Base-by-base conservation (phyloP, 2,329 filamentous ascomycete genomes). In the Phaeosphaeriaceae sp. region DNA sequence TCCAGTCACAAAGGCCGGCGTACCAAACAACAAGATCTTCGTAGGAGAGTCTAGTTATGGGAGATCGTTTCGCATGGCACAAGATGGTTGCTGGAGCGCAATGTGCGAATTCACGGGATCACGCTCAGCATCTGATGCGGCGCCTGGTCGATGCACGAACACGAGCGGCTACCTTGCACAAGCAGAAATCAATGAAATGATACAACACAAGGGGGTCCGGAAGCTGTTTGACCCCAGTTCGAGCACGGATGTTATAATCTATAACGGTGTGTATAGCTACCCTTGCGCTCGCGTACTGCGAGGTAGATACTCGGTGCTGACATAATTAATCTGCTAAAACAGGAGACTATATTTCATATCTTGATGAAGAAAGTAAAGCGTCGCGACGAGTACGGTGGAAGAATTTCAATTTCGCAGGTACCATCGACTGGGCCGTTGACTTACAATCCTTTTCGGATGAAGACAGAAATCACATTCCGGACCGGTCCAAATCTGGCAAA, bases 141-240 rank as follows among this genome's bases (percentile, higher is more conserved):
- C 37, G 3, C 48, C 53, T 1, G 77, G 75, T 0, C 16, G 16
- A 4, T 79, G 76, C 55, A 79, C 76, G 1, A 52, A 47, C 4
- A 76, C 70, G 0, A 58, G 53, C 0, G 77, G 76, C 5, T 77
- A 77, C 46, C 63, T 78, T 5, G 52, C 74, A 2, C 50, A 76
- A 35, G 70, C 71, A 4, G 76, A 79, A 63, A 74, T 79, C 41
- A 16, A 56, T 5, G 61, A 68, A 11, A 73, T 77, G 38, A 53
- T 67, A 21, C 37, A 11, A 13, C 44, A 13, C n/a, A 30, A 36
- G 15, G 42, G 40, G 4, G 44, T 54, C n/a, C 66, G 71, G 35
- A 40, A 43, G 6, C 21, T 21, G 9, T 59, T 67, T 7, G 46
- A 39, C 9, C 4, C 13, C 2, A 20, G 13, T 3, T 32, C 13